Percentiles rank a stretch among this genome's conserved stretches.
phyloP scores from a whole-genome alignment of 768 basidiomycete species.

The Lactarius vividus region DNA sequence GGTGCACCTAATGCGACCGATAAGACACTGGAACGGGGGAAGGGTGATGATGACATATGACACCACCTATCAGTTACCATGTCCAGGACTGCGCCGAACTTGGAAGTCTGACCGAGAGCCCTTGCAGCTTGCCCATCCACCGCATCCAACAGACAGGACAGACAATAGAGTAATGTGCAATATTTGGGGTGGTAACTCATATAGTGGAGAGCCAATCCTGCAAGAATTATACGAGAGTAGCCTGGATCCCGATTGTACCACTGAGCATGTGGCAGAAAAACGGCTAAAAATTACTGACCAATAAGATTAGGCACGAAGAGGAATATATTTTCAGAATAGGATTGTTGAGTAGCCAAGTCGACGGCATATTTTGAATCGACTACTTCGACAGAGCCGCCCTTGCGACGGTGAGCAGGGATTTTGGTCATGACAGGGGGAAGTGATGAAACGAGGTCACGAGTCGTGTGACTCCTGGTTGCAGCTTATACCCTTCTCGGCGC shows the following conservation, averaged over 20 bases:
- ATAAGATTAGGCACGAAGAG: conserved; percentile 97
- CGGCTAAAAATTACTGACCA: conserved; percentile 47
- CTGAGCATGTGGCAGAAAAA: conserved; percentile 13
- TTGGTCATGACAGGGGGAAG: conserved; percentile 24
- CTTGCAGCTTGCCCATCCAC: conserved; percentile 93
- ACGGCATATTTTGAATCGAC: conserved; percentile 85
- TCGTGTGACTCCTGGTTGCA: not conserved
- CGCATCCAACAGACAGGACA: conserved; percentile 93
- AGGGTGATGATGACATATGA: conserved; percentile 7
- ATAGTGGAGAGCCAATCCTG: conserved; percentile 81
- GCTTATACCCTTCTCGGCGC: not conserved
- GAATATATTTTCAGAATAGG: conserved; percentile 94
- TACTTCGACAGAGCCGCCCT: conserved; percentile 58
- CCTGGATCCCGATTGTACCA: conserved; percentile 45
- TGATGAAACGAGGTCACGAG: not conserved
- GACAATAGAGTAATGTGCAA: conserved; percentile 83
- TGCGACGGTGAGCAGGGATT: conserved; percentile 34
- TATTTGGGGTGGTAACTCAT: conserved; percentile 96
- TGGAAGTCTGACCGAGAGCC: conserved; percentile 83
- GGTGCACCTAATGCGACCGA: conserved; percentile 65
- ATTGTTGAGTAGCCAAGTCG: conserved; percentile 81
- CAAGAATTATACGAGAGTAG: conserved; percentile 87
- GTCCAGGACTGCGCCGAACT: conserved; percentile 96
- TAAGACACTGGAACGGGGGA: not conserved
- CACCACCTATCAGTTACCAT: conserved; percentile 97